Conservation (phyloP, 1,284 basidiomycete species). For the Cryptococcus floricola region DNA sequence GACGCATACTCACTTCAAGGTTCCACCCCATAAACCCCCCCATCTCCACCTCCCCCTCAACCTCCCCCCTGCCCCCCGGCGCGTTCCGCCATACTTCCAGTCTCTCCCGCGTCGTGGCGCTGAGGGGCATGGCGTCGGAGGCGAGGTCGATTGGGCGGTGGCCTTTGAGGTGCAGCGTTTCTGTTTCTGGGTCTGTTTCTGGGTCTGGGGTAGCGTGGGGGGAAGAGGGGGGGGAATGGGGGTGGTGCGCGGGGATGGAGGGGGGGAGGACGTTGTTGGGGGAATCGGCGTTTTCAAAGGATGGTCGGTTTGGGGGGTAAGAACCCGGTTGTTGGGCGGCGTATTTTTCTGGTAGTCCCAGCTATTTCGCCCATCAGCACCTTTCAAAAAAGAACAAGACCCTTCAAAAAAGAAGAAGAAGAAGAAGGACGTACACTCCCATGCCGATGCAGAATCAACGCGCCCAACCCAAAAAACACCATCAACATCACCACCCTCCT, state of each 20-base stretch:
- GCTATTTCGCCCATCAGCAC: not conserved
- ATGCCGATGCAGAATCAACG: slow-evolving; percentile 1
- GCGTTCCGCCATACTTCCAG: slow-evolving; percentile 49
- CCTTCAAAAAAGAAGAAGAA: not conserved
- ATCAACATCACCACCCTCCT: slow-evolving; percentile 4
- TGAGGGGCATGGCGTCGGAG: slow-evolving; percentile 45
- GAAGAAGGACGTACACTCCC: too few species aligned
- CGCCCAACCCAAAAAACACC: not conserved
- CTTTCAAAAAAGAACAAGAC: not conserved
- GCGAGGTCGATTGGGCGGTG: slow-evolving; percentile 36
- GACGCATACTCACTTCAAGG: slow-evolving; percentile 42
- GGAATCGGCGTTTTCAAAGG: not conserved
- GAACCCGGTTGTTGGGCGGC: not conserved
- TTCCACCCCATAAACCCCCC: slow-evolving; percentile 48
- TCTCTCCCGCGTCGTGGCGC: slow-evolving; percentile 45
- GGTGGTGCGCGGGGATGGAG: not conserved
- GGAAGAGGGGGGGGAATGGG: not conserved
- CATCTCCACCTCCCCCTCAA: slow-evolving; percentile 41
- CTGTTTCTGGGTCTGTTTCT: too few species aligned
- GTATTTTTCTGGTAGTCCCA: not conserved
- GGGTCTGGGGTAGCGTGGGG: too few species aligned
- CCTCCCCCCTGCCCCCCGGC: slow-evolving; percentile 45
- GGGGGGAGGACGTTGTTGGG: not conserved
- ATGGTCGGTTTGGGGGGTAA: not conserved
- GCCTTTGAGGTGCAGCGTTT: not conserved